These are phyloP conservation scores for Drechslerella dactyloides DNA, from an alignment of 2,329 filamentous ascomycete species.

Conservation along the genomic window DNA sequence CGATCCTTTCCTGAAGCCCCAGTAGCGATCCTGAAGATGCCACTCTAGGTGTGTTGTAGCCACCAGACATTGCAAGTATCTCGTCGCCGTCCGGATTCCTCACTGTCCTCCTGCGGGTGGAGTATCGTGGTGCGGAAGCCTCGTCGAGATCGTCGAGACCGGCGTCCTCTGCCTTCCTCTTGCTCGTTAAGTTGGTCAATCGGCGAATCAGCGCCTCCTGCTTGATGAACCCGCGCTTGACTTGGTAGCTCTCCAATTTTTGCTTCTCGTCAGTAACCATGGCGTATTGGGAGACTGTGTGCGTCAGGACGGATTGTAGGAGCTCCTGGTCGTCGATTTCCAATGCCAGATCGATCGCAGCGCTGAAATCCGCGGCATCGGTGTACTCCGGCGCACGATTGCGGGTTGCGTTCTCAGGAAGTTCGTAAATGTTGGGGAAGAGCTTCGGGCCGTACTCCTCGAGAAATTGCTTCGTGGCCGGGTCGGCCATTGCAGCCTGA, in stretches of 20 bases:
- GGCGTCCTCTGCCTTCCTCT: constrained; percentile 36
- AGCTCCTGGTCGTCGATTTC: constrained; percentile 43
- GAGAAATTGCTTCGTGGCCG: constrained; percentile 25
- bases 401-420: constrained; percentile 26
- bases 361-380: constrained; percentile 18
- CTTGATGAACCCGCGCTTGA: constrained; percentile 45
- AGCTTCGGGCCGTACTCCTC: constrained; percentile 31
- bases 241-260: constrained; percentile 32
- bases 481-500: constrained; percentile 22
- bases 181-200: neutral
- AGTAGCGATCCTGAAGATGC: constrained; percentile 13
- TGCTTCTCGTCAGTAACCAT: constrained; percentile 40
- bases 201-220: constrained; percentile 23
- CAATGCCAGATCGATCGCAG: constrained; percentile 32
- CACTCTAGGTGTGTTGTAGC: constrained; percentile 28
- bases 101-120: constrained; percentile 31
- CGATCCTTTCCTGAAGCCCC: neutral
- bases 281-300: constrained; percentile 29
- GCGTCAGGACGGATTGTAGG: constrained; percentile 24
- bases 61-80: constrained; percentile 38
- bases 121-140: constrained; percentile 32
- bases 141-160: constrained; percentile 41
- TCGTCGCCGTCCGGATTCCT: constrained; percentile 44
- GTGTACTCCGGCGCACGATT: constrained; percentile 33
- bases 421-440: constrained; percentile 37